Conservation (phyloP, 305 asterid species). For the Fraxinus greggii region DNA sequence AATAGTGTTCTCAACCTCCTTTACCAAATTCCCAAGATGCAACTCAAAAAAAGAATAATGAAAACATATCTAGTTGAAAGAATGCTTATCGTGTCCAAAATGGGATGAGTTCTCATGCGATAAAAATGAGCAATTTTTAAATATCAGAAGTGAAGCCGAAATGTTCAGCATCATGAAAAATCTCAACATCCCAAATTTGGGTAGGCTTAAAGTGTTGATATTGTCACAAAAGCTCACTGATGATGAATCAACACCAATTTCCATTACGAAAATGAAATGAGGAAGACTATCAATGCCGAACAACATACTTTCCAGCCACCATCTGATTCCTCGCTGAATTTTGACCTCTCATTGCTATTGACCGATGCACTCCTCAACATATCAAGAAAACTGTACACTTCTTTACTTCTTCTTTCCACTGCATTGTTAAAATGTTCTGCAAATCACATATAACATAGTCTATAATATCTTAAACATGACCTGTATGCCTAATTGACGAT, state of each 20-base stretch:
- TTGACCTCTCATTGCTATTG: slow-evolving; percentile 33
- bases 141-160: neutral
- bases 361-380: slow-evolving; percentile 78
- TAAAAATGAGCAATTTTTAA: neutral
- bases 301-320: slow-evolving; percentile 71
- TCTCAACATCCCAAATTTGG: neutral
- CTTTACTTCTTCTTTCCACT: slow-evolving; percentile 62
- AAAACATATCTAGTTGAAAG: neutral
- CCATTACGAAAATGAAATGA: neutral
- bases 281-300: neutral
- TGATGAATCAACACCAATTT: neutral
- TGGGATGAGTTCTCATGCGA: neutral
- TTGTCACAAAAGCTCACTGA: neutral
- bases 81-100: neutral
- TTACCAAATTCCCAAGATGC: neutral
- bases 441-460: slow-evolving; percentile 23
- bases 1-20: neutral
- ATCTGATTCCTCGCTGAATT: slow-evolving; percentile 39
- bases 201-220: neutral
- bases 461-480: neutral
- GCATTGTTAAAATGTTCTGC: slow-evolving; percentile 50
- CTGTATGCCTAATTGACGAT: neutral
- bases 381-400: slow-evolving; percentile 57
- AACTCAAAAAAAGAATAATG: neutral
- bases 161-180: neutral